Base-by-base conservation (phyloP, 1,284 basidiomycete genomes). In the Coniferiporia weirii region DNA sequence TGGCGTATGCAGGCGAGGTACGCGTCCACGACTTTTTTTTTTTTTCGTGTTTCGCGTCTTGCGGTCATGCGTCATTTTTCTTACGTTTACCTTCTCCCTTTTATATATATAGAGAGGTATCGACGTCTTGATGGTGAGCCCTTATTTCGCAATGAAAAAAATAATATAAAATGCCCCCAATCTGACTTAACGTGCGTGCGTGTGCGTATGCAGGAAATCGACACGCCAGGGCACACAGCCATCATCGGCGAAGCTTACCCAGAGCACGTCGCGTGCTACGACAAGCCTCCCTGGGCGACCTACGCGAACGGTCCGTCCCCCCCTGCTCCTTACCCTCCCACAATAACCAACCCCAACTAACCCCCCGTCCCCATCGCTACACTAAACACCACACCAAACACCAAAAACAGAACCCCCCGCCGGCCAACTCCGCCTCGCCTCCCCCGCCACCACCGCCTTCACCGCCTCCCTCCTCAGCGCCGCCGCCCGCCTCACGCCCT, bases 331-430 rank as follows among this genome's bases (percentile, higher is more conserved):
- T 32, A 45, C 56, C 13, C 52, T 61, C 49, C 15, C 38, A 3
- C 2, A 12, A 2, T 40, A 3, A 15, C 36, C 10, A 1, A 40
- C 15, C 15, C 38, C 38, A 40, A 1, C 15, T 7, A 1, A 12
- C 15, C 36, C 46, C 45, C 57, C 54, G 22, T 51, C 12, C 36
- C 20, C 46, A 13, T 17, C n/a, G n/a, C n/a, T n/a, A n/a, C n/a
- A n/a, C n/a, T n/a, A n/a, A n/a, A n/a, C n/a, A n/a, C n/a, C n/a
- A n/a, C n/a, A n/a, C n/a, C n/a, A n/a, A n/a, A n/a, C n/a, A n/a
- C n/a, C n/a, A n/a, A n/a, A n/a, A n/a, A n/a, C 64, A 67, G 86
- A 93, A 68, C 91, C 91, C 3, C 92, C 93, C 1, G 80, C 91
- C 0, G 92, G 92, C 40, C 91, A 93, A 72, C 78, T 94, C 17